A percentile compares a stretch with the other conserved stretches of the same genome.
Evolutionary conservation across 805 yeast genomes (phyloP).

Genomic region (Monosporozyma siamensis): DNA sequence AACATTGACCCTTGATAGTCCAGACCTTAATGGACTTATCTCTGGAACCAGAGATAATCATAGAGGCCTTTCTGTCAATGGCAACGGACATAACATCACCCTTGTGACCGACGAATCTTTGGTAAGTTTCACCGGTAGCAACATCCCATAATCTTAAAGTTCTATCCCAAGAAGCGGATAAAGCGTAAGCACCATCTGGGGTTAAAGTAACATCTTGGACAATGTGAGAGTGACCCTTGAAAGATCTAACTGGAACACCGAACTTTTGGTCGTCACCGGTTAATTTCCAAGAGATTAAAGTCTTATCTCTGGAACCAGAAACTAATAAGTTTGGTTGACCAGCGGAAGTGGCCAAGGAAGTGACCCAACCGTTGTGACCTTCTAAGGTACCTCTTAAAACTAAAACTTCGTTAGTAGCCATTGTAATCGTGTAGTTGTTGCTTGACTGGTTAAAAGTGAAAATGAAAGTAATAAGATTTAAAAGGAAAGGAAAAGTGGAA

Average conservation of each 20-base stretch:
- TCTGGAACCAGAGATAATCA: constrained; percentile 97
- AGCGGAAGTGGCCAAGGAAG: constrained; percentile 95
- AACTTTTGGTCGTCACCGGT: constrained; percentile 92
- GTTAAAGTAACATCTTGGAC: constrained; percentile 97
- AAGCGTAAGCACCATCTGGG: constrained; percentile 94
- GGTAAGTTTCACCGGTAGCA: constrained; percentile 84
- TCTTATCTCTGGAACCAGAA: constrained; percentile 98
- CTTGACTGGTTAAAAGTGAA: no score
- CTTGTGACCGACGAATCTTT: constrained; percentile 96
- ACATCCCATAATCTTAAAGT: constrained; percentile 98
- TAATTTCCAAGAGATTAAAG: constrained; percentile 96
- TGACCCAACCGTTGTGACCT: constrained; percentile 96
- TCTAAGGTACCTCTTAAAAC: constrained; percentile 99
- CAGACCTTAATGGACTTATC: constrained; percentile 98
- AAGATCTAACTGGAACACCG: constrained; percentile 97
- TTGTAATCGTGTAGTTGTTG: constrained; percentile 23
- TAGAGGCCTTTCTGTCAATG: constrained; percentile 92
- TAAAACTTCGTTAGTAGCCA: constrained; percentile 87
- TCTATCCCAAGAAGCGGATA: constrained; percentile 99
- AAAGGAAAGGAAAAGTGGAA: not conserved
- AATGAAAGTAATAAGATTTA: no score
- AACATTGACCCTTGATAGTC: constrained; percentile 97
- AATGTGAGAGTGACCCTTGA: constrained; percentile 98
- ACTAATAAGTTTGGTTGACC: constrained; percentile 96
- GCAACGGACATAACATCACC: constrained; percentile 97